Evolutionary conservation across 2,329 filamentous ascomycete species (phyloP).

Genomic region (Pseudogymnoascus sp.): DNA sequence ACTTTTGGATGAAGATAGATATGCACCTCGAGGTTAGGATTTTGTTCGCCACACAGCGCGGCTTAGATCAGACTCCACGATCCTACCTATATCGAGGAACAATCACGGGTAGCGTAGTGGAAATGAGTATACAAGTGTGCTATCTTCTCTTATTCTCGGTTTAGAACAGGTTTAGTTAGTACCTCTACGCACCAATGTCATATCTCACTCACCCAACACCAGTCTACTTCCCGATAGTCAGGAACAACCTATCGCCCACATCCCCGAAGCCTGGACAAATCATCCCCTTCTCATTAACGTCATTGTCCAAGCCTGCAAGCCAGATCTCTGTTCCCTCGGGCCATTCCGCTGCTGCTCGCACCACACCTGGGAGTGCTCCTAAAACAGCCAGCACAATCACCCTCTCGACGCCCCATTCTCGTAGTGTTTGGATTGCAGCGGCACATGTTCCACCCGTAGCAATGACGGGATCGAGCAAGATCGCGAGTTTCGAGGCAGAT

Average conservation of each 20-base stretch:
- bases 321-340: slow-evolving; percentile 69
- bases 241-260: slow-evolving; percentile 80
- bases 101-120: neutral
- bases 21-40: slow-evolving; percentile 21
- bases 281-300: slow-evolving; percentile 74
- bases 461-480: slow-evolving; percentile 86
- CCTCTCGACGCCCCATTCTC: slow-evolving; percentile 82
- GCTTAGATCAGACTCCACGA: neutral
- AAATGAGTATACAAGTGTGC: neutral
- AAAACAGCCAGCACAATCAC: slow-evolving; percentile 71
- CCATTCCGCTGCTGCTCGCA: slow-evolving; percentile 68
- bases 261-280: slow-evolving; percentile 84
- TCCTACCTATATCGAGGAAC: neutral
- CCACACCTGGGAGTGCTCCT: slow-evolving; percentile 62
- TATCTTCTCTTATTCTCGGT: neutral
- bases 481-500: slow-evolving; percentile 52
- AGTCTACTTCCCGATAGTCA: slow-evolving; percentile 72
- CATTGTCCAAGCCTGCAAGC: slow-evolving; percentile 69
- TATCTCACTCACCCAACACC: neutral
- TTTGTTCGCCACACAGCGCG: neutral
- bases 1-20: slow-evolving; percentile 68
- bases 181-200: neutral
- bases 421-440: slow-evolving; percentile 80
- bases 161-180: neutral
- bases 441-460: slow-evolving; percentile 85